phyloP scores from a whole-genome alignment of 2,329 filamentous ascomycete species.

The Hymenoscyphus fructigenus region DNA sequence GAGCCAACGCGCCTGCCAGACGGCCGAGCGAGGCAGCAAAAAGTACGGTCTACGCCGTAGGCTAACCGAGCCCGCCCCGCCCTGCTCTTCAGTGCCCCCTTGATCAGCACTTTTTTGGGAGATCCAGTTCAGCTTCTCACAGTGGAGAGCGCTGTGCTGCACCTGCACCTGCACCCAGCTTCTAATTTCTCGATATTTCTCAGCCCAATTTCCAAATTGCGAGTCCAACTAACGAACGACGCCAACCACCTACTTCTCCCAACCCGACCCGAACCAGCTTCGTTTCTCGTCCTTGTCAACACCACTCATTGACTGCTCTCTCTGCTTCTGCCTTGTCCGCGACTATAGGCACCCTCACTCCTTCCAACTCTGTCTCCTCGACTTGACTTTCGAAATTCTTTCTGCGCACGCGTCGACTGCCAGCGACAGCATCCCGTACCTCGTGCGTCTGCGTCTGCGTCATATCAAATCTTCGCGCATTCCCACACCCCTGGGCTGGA shows the following conservation, averaged over 20 bases:
- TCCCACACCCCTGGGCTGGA: conserved; percentile 5
- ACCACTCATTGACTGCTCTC: neutral
- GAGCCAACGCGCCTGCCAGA: neutral
- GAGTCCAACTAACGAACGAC: neutral
- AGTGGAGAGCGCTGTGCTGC: neutral
- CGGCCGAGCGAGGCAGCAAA: neutral
- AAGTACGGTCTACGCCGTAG: neutral
- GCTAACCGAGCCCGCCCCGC: neutral
- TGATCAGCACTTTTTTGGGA: neutral
- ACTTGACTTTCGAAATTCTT: neutral
- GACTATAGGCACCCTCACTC: neutral
- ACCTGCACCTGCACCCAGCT: neutral
- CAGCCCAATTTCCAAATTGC: neutral
- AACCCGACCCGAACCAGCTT: neutral
- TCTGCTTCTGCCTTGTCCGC: neutral
- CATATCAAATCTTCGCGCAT: conserved; percentile 1
- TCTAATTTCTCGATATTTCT: neutral
- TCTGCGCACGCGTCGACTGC: neutral
- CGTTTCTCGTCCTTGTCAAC: neutral
- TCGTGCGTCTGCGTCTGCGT: neutral
- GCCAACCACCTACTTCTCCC: neutral
- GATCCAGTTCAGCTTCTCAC: neutral
- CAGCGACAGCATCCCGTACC: neutral
- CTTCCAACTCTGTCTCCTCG: neutral
- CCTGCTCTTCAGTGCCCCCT: neutral